Conservation (phyloP, 2,329 filamentous ascomycete species). For the Monosporascus sp. region DNA sequence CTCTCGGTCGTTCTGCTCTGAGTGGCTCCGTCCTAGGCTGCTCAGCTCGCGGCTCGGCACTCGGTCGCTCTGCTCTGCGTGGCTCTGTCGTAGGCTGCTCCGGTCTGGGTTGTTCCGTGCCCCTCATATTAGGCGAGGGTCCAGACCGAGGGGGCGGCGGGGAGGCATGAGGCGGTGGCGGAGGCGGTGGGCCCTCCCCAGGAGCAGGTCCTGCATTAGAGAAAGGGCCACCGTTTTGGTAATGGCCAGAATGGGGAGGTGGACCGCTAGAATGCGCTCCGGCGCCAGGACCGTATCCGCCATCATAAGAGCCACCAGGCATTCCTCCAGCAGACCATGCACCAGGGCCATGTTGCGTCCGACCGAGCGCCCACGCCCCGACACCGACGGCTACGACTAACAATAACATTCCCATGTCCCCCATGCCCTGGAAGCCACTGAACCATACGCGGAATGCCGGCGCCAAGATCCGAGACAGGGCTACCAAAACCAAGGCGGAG, state of each 20-base stretch:
- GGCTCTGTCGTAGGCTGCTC: slow-evolving; percentile 26
- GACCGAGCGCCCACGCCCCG: slow-evolving; percentile 71
- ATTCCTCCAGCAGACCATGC: slow-evolving; percentile 16
- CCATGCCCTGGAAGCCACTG: slow-evolving; percentile 62
- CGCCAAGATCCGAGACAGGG: slow-evolving; percentile 66
- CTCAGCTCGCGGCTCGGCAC: slow-evolving; percentile 12
- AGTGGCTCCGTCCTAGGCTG: slow-evolving; percentile 22
- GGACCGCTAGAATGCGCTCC: slow-evolving; percentile 16
- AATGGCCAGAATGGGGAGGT: slow-evolving; percentile 3
- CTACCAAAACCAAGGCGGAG: slow-evolving; percentile 66
- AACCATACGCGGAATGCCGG: slow-evolving; percentile 73
- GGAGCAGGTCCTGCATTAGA: slow-evolving; percentile 18
- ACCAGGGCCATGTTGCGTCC: slow-evolving; percentile 50
- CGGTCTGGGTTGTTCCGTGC: slow-evolving; percentile 28
- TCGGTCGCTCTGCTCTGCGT: slow-evolving; percentile 14
- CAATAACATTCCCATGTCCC: slow-evolving; percentile 66
- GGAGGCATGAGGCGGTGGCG: slow-evolving; percentile 30
- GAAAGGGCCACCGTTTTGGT: slow-evolving; percentile 8
- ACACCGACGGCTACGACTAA: slow-evolving; percentile 69
- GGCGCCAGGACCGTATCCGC: slow-evolving; percentile 18
- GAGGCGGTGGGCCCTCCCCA: slow-evolving; percentile 26
- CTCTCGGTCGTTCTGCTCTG: slow-evolving; percentile 11
- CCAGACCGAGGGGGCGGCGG: slow-evolving; percentile 23
- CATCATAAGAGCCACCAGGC: slow-evolving; percentile 10
- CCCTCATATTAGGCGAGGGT: slow-evolving; percentile 15